These are phyloP conservation scores for Priceomyces carsonii DNA, from an alignment of 805 yeast species.

Conservation along the genomic window DNA sequence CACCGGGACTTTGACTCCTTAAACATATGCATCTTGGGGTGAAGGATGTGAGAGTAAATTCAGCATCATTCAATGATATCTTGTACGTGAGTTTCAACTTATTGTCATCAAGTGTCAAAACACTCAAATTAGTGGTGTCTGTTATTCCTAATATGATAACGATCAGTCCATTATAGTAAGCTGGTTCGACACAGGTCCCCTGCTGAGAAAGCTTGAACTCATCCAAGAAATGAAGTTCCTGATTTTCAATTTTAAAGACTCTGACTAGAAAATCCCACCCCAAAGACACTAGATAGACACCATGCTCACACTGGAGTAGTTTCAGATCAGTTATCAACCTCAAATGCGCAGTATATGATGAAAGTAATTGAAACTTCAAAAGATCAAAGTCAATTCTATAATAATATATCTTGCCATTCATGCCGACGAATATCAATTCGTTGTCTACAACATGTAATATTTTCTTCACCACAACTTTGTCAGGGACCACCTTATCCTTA, in stretches of 20 bases:
- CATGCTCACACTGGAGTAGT: conserved; percentile 14
- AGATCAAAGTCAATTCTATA: conserved; percentile 5
- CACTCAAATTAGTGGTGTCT: conserved; percentile 59
- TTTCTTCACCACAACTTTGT: conserved; percentile 34
- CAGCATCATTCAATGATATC: conserved; percentile 71
- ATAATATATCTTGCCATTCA: conserved; percentile 47
- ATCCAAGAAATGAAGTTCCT: conserved; percentile 11
- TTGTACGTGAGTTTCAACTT: conserved; percentile 37
- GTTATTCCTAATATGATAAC: conserved; percentile 55
- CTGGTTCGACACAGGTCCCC: conserved; percentile 52
- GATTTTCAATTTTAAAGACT: conserved; percentile 27
- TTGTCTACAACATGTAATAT: conserved; percentile 27
- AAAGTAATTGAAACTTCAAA: conserved; percentile 6
- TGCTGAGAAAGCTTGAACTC: conserved; percentile 44
- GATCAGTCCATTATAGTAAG: conserved; percentile 27
- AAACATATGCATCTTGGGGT: conserved; percentile 50
- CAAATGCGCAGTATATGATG: conserved; percentile 31
- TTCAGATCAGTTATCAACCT: conserved; percentile 41
- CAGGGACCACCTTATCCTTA: conserved; percentile 18
- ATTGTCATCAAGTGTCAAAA: conserved; percentile 27
- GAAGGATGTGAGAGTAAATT: conserved; percentile 65
- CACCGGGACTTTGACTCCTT: conserved; percentile 8
- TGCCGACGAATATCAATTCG: conserved; percentile 45
- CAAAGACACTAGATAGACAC: conserved; percentile 48
- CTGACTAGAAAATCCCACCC: conserved; percentile 60